Percentiles rank a stretch among this genome's conserved stretches.
These are phyloP conservation scores for Thymus mandschuricus DNA, from an alignment of 257 asterid species.

Conservation along the genomic window DNA sequence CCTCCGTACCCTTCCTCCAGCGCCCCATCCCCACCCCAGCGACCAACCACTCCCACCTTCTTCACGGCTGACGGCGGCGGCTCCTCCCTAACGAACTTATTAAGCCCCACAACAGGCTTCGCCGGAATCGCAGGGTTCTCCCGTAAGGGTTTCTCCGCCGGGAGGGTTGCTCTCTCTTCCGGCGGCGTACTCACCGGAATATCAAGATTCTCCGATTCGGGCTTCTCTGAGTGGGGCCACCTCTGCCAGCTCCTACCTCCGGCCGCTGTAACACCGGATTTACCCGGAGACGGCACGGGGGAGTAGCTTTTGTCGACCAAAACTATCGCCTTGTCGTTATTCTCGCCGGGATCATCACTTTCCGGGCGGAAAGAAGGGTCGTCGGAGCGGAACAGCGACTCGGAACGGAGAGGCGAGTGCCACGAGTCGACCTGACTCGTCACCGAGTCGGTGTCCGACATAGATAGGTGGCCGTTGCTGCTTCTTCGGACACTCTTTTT, in stretches of 20 bases:
- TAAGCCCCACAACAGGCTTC: conserved; percentile 41
- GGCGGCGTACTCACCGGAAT: conserved; percentile 37
- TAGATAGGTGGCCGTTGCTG: conserved; percentile 62
- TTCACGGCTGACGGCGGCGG: conserved; percentile 35
- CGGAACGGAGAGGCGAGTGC: conserved; percentile 83
- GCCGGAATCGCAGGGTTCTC: conserved; percentile 32
- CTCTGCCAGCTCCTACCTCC: conserved; percentile 32
- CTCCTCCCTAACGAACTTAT: conserved; percentile 52
- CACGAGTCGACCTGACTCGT: conserved; percentile 73
- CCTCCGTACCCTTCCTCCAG: conserved; percentile 51
- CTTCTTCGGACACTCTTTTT: conserved; percentile 31
- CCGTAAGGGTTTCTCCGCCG: conserved; percentile 29
- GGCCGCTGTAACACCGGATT: conserved; percentile 28
- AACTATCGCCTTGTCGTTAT: conserved; percentile 46
- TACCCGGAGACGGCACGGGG: conserved; percentile 47
- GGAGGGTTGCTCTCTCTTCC: conserved; percentile 3
- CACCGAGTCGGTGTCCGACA: conserved; percentile 81
- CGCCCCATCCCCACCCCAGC: conserved; percentile 33
- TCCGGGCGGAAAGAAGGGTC: conserved; percentile 46
- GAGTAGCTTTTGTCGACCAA: conserved; percentile 51
- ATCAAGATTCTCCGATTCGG: conserved; percentile 47
- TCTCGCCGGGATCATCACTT: conserved; percentile 33
- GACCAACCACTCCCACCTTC: conserved; percentile 43
- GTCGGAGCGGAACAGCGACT: conserved; percentile 63
- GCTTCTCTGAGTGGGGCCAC: conserved; percentile 48